Evolutionary conservation across 1,284 basidiomycete species (phyloP).

Genomic region (Phlebopus sp.): DNA sequence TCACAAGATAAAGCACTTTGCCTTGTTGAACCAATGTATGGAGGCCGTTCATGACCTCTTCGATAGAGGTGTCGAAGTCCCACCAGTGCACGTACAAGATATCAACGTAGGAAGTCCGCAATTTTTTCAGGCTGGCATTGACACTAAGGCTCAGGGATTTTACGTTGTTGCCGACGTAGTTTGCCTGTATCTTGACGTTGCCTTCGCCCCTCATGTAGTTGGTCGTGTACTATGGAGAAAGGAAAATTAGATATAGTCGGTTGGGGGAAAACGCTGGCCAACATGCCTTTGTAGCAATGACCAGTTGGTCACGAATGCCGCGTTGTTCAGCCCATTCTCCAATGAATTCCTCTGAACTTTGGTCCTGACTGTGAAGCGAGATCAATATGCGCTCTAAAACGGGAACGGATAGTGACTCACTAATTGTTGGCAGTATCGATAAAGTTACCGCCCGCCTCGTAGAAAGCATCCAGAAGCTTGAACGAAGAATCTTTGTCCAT

Average conservation of each 20-base stretch:
- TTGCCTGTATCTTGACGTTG: constrained; percentile 22
- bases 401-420: constrained; percentile 18
- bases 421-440: constrained; percentile 55
- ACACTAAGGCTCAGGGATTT: constrained; percentile 35
- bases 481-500: constrained; percentile 47
- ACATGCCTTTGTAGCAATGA: constrained; percentile 46
- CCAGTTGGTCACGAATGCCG: constrained; percentile 34
- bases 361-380: constrained; percentile 41
- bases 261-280: constrained; percentile 20
- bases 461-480: constrained; percentile 48
- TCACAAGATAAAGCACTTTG: constrained; percentile 46
- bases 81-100: no score
- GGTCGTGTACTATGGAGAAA: constrained; percentile 29
- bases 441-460: constrained; percentile 50
- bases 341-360: constrained; percentile 49
- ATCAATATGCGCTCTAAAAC: background rate
- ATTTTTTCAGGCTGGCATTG: constrained; percentile 25
- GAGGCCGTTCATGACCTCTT: constrained; percentile 51
- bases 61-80: constrained; percentile 22
- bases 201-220: constrained; percentile 26
- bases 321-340: constrained; percentile 56
- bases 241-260: background rate
- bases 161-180: constrained; percentile 38
- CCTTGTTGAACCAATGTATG: constrained; percentile 41
- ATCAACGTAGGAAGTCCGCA: no score